These are phyloP conservation scores for Ophiocordyceps camponoti-floridani DNA, from an alignment of 2,329 filamentous ascomycete genomes.

Conservation along the genomic window DNA sequence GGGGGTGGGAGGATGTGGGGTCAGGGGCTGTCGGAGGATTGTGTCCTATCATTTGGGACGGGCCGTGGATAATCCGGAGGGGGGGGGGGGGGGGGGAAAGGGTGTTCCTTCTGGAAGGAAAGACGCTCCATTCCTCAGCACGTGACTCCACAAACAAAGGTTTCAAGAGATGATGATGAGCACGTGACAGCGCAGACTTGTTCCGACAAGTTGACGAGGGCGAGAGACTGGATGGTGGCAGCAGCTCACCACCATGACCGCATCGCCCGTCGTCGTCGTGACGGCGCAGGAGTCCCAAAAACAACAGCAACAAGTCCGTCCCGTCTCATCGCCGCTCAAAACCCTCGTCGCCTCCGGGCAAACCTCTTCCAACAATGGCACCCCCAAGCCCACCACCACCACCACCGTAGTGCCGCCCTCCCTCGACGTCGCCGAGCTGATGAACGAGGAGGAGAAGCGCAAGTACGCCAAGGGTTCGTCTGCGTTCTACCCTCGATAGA, in stretches of 20 bases:
- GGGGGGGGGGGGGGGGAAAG: no score
- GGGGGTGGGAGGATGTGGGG: not conserved
- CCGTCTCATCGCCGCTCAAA: conserved; percentile 26
- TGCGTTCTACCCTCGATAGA: not conserved
- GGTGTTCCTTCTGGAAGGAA: no score
- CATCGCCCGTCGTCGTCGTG: conserved; percentile 24
- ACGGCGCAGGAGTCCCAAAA: conserved; percentile 7
- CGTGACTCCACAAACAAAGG: no score
- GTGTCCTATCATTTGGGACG: no score
- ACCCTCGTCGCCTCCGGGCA: conserved; percentile 15
- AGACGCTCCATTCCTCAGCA: no score
- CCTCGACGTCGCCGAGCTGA: conserved; percentile 54
- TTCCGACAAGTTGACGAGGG: no score
- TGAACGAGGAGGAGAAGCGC: conserved; percentile 64
- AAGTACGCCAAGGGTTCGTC: conserved; percentile 71
- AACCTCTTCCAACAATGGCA: conserved; percentile 22
- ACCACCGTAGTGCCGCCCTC: conserved; percentile 16
- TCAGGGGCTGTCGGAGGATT: not conserved
- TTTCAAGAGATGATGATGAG: no score
- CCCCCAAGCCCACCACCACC: conserved; percentile 12
- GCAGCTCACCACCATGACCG: conserved; percentile 17
- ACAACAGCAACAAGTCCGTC: conserved; percentile 8
- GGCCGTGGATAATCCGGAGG: no score
- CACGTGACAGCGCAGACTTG: no score
- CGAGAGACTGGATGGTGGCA: no score